Conservation (phyloP, 345 rosid species). For the Gossypium thurberi region DNA sequence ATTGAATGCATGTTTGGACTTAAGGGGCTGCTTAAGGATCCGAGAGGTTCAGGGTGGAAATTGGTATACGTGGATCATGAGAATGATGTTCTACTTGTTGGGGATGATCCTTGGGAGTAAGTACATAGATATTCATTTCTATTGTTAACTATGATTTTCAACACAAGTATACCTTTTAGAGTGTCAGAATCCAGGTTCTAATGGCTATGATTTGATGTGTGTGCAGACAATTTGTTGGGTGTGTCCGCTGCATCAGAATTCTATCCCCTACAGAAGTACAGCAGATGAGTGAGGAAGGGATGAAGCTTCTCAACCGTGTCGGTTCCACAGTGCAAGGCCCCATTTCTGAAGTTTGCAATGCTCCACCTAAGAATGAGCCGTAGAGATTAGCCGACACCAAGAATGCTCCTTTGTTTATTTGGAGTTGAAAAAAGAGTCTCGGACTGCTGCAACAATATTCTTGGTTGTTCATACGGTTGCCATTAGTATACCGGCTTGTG, state of each 20-base stretch:
- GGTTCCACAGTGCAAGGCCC: constrained; percentile 32
- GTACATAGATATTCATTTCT: not conserved
- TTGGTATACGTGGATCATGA: constrained; percentile 93
- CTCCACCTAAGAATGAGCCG: not conserved
- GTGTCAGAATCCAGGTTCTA: not conserved
- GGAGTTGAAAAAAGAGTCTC: not conserved
- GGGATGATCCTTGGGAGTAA: constrained; percentile 99
- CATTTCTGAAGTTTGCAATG: constrained; percentile 22
- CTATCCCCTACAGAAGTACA: constrained; percentile 90
- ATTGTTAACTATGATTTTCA: not conserved
- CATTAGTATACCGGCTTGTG: not conserved
- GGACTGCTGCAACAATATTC: not conserved
- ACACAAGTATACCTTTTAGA: not conserved
- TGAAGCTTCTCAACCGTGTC: constrained; percentile 83
- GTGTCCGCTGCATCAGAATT: constrained; percentile 96
- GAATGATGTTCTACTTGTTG: constrained; percentile 87
- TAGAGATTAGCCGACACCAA: not conserved
- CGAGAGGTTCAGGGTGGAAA: constrained; percentile 86
- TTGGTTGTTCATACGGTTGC: no score
- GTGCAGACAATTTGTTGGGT: constrained; percentile 84
- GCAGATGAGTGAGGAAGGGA: constrained; percentile 99
- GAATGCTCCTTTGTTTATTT: not conserved
- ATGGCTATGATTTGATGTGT: not conserved
- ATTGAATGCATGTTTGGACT: constrained; percentile 95
- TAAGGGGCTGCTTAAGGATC: constrained; percentile 73